Evolutionary conservation across 345 rosid species (phyloP).

Genomic region (Sapria himalayana): DNA sequence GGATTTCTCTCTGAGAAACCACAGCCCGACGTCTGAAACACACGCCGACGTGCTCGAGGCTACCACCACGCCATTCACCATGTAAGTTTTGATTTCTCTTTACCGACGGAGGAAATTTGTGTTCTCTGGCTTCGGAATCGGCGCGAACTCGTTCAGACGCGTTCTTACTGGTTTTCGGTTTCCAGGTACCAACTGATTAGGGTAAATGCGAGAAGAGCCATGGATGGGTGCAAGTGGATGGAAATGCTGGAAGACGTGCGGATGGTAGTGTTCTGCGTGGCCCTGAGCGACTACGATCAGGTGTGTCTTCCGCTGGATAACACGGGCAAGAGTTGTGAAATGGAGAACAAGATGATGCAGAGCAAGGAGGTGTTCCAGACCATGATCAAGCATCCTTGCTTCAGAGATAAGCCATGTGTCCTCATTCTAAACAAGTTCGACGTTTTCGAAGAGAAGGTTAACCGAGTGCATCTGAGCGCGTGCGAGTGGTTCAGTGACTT

Average conservation of each 20-base stretch:
- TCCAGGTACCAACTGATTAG: slow-evolving; percentile 78
- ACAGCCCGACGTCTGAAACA: slow-evolving; percentile 75
- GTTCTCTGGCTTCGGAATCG: too few relatives aligned
- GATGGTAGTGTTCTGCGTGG: slow-evolving; percentile 59
- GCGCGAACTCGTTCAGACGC: background rate
- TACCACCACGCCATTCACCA: slow-evolving; percentile 38
- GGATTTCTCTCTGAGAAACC: slow-evolving; percentile 77
- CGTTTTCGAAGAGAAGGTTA: slow-evolving; percentile 68
- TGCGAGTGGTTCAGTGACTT: slow-evolving; percentile 89
- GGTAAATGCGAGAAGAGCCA: slow-evolving; percentile 83
- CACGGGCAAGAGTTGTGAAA: slow-evolving; percentile 27
- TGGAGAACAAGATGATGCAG: slow-evolving; percentile 71
- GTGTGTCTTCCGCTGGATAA: slow-evolving; percentile 26
- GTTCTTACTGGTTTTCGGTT: background rate
- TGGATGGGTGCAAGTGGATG: slow-evolving; percentile 96
- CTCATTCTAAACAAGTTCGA: slow-evolving; percentile 87
- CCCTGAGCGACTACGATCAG: slow-evolving; percentile 79
- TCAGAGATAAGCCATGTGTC: slow-evolving; percentile 60
- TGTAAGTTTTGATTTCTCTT: slow-evolving; percentile 14
- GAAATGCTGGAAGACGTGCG: slow-evolving; percentile 97
- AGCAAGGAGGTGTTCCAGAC: slow-evolving; percentile 76
- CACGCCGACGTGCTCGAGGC: slow-evolving; percentile 54
- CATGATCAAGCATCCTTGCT: slow-evolving; percentile 68
- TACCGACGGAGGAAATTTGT: background rate
- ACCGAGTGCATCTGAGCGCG: slow-evolving; percentile 31